A percentile compares a stretch with the other conserved stretches of the same genome.
These are phyloP conservation scores for Lipomyces lipofer DNA, from an alignment of 805 yeast species.

Conservation along the genomic window DNA sequence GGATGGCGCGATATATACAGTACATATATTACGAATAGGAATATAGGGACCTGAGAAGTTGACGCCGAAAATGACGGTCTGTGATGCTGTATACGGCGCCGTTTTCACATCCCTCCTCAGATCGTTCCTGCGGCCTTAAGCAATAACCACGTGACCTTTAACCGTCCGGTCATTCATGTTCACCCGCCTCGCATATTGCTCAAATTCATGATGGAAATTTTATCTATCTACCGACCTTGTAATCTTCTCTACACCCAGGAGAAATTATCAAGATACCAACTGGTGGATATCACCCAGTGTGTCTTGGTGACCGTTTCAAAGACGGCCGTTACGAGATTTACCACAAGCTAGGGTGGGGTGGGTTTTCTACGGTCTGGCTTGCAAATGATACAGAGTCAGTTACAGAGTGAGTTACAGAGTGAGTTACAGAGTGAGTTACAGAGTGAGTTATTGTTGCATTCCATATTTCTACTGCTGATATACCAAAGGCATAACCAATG, in stretches of 20 bases:
- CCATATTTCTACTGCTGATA: neutral
- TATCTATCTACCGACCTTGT: neutral
- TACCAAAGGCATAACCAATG: neutral
- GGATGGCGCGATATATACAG: too few relatives aligned
- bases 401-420: too few relatives aligned
- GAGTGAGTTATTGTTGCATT: too few relatives aligned
- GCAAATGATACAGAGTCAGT: conserved; percentile 52
- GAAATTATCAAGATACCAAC: conserved; percentile 35
- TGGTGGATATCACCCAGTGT: conserved; percentile 75
- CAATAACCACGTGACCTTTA: too few relatives aligned
- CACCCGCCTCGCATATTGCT: too few relatives aligned
- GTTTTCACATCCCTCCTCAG: too few relatives aligned
- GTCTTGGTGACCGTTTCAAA: conserved; percentile 78
- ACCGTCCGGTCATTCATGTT: too few relatives aligned
- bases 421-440: conserved; percentile 36
- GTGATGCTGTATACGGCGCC: too few relatives aligned
- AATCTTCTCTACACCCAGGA: neutral
- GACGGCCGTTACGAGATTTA: conserved; percentile 74
- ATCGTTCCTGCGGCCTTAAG: too few relatives aligned
- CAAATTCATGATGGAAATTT: neutral
- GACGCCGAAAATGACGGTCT: too few relatives aligned
- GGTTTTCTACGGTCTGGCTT: conserved; percentile 91
- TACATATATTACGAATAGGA: too few relatives aligned
- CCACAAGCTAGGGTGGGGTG: conserved; percentile 97
- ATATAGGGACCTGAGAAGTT: too few relatives aligned